Evolutionary conservation across 2,329 filamentous ascomycete genomes (phyloP).

Genomic region (Tolypocladium sp.): DNA sequence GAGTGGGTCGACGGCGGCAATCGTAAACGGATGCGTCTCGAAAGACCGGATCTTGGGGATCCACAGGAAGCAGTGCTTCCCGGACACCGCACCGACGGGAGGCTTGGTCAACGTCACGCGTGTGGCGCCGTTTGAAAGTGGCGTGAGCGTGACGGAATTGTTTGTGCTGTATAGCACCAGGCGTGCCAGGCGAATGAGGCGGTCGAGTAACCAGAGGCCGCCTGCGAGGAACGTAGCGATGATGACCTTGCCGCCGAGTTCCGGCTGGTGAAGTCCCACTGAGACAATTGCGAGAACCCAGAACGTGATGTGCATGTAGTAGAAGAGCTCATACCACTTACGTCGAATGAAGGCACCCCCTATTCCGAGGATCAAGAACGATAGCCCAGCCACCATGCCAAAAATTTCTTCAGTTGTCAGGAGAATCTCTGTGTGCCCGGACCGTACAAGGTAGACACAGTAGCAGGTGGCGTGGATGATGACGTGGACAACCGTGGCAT

Average conservation of each 20-base stretch:
- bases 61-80: constrained; percentile 57
- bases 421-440: constrained; percentile 19
- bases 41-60: constrained; percentile 46
- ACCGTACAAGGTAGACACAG: constrained; percentile 26
- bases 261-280: constrained; percentile 42
- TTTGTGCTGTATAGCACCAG: constrained; percentile 35
- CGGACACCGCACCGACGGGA: constrained; percentile 35
- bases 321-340: constrained; percentile 47
- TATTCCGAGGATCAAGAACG: constrained; percentile 33
- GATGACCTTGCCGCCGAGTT: constrained; percentile 29
- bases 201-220: constrained; percentile 41
- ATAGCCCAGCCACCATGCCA: constrained; percentile 37
- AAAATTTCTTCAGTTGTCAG: constrained; percentile 29
- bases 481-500: constrained; percentile 34
- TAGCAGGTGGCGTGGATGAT: constrained; percentile 38
- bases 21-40: constrained; percentile 57
- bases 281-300: constrained; percentile 39
- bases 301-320: constrained; percentile 39
- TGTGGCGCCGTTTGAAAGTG: constrained; percentile 44
- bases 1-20: constrained; percentile 40
- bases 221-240: constrained; percentile 32
- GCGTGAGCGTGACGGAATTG: constrained; percentile 42
- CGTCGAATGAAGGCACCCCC: constrained; percentile 33
- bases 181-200: constrained; percentile 35
- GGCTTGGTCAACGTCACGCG: constrained; percentile 44